phyloP scores from a whole-genome alignment of 2,329 filamentous ascomycete genomes.

The Penicillium sclerotiorum region DNA sequence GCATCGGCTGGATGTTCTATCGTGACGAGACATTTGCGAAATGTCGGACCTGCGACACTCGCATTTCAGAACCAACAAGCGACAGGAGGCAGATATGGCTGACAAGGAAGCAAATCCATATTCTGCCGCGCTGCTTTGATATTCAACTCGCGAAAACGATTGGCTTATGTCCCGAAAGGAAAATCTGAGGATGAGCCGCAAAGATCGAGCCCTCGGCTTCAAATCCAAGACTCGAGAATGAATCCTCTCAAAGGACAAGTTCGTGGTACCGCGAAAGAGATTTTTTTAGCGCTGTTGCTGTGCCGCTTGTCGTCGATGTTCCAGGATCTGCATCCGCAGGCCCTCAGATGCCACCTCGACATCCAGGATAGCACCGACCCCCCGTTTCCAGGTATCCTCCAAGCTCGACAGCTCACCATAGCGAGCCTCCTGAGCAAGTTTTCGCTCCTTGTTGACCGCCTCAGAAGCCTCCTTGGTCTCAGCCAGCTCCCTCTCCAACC shows the following conservation, averaged over 20 bases:
- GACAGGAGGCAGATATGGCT: too few species aligned
- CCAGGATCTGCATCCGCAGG: slow-evolving; percentile 67
- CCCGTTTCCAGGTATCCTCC: slow-evolving; percentile 77
- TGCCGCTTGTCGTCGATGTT: slow-evolving; percentile 54
- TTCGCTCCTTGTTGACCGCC: slow-evolving; percentile 69
- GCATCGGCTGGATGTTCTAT: background rate
- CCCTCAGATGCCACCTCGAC: slow-evolving; percentile 81
- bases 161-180: too few species aligned
- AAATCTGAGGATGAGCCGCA: too few species aligned
- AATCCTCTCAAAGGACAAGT: too few species aligned
- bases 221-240: too few species aligned
- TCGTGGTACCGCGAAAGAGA: background rate
- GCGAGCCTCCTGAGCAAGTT: slow-evolving; percentile 69
- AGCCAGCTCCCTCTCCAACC: slow-evolving; percentile 74
- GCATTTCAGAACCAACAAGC: background rate
- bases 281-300: slow-evolving; percentile 26
- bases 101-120: background rate
- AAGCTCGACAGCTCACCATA: slow-evolving; percentile 72
- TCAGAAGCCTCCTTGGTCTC: slow-evolving; percentile 70
- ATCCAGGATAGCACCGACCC: slow-evolving; percentile 79
- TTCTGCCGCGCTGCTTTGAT: too few species aligned
- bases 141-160: too few species aligned
- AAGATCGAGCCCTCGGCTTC: too few species aligned
- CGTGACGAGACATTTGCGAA: background rate
- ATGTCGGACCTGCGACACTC: background rate